These are phyloP conservation scores for Tolypocladium album DNA, from an alignment of 2,329 filamentous ascomycete genomes.

Conservation along the genomic window DNA sequence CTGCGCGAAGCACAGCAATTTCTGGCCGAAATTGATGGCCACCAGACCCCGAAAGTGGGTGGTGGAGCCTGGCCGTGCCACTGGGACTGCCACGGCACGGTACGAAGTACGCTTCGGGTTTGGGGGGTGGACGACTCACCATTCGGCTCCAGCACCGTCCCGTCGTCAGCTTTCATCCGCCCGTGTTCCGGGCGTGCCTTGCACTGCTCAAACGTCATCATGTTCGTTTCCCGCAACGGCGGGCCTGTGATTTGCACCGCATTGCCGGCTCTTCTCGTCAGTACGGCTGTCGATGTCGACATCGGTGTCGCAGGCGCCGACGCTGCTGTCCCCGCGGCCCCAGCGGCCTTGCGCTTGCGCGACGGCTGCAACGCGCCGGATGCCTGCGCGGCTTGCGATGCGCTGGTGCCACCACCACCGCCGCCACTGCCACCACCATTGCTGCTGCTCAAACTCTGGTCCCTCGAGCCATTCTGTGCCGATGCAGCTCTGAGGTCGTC, in stretches of 20 bases:
- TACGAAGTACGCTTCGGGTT: neutral
- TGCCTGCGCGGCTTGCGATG: conserved; percentile 36
- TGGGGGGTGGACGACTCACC: conserved; percentile 45
- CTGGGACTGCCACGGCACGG: neutral
- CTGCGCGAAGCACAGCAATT: neutral
- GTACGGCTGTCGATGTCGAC: conserved; percentile 9
- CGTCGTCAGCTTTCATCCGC: conserved; percentile 80
- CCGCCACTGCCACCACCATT: neutral
- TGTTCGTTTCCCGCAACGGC: conserved; percentile 57
- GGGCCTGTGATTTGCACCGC: conserved; percentile 27
- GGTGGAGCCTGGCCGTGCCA: conserved; percentile 4
- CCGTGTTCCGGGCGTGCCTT: conserved; percentile 61
- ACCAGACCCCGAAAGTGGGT: neutral
- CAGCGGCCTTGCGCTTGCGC: conserved; percentile 78
- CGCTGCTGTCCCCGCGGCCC: conserved; percentile 6
- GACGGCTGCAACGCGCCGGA: conserved; percentile 38
- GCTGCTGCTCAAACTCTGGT: conserved; percentile 13
- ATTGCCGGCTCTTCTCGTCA: conserved; percentile 13
- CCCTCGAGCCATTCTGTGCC: conserved; percentile 25
- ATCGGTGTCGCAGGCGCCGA: conserved; percentile 11
- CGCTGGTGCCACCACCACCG: conserved; percentile 11
- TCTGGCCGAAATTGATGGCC: neutral
- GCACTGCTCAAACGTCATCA: conserved; percentile 76
- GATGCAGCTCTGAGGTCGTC: conserved; percentile 27
- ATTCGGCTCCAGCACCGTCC: conserved; percentile 71